phyloP scores from a whole-genome alignment of 2,329 filamentous ascomycete genomes.

The Aspergillus transmontanensis region DNA sequence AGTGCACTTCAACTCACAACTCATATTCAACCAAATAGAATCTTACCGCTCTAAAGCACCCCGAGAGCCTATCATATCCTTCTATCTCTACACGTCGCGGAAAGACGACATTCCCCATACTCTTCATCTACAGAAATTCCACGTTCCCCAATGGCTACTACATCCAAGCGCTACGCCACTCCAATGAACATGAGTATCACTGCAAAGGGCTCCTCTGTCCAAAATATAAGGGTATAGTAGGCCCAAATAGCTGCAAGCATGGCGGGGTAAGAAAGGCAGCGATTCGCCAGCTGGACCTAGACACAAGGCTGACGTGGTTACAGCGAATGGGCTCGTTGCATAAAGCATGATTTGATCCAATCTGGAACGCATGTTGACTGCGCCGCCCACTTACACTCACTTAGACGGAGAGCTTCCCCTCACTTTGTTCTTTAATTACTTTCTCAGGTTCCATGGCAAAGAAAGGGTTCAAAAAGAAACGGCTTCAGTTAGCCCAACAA shows the following conservation, averaged over 20 bases:
- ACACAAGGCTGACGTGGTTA: background rate
- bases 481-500: no score
- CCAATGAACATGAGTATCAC: no score
- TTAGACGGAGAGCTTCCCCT: background rate
- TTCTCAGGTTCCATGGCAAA: background rate
- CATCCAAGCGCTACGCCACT: no score
- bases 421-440: background rate
- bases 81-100: background rate
- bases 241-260: background rate
- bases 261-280: background rate
- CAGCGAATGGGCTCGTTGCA: background rate
- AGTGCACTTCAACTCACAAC: no score
- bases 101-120: background rate
- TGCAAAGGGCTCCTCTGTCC: no score
- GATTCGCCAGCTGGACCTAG: background rate
- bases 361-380: background rate
- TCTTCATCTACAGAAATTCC: background rate
- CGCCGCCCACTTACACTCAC: background rate
- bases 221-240: background rate
- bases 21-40: background rate
- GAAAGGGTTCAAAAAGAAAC: no score
- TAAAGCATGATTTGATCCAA: background rate
- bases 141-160: background rate
- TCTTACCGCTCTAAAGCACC: background rate
- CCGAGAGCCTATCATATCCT: background rate